These are phyloP conservation scores for Leersia perrieri DNA, from an alignment of 176 grass and related monocot genomes.

Conservation along the genomic window DNA sequence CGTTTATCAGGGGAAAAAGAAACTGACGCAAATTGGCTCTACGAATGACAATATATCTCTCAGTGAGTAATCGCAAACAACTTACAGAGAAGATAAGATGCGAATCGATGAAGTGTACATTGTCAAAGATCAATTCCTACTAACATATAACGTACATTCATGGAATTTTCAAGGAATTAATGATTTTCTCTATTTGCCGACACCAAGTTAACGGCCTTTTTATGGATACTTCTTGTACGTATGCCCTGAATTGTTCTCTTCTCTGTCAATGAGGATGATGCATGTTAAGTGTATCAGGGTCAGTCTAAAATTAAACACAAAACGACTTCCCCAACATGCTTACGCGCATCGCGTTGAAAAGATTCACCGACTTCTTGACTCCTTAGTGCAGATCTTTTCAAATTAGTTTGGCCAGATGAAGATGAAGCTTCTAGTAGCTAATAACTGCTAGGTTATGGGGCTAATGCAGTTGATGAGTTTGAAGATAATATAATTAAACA, in stretches of 20 bases:
- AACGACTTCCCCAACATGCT: neutral
- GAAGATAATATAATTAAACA: slow-evolving; percentile 5
- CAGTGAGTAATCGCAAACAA: neutral
- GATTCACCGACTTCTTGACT: slow-evolving; percentile 11
- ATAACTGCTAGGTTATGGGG: neutral
- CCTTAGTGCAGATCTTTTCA: neutral
- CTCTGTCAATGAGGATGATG: neutral
- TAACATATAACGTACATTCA: neutral
- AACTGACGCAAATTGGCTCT: neutral
- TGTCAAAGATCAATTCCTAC: neutral
- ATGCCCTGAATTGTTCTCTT: neutral
- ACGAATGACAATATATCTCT: neutral
- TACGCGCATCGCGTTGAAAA: neutral
- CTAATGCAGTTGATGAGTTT: neutral
- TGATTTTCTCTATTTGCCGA: neutral
- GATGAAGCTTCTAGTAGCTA: neutral
- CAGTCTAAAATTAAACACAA: neutral
- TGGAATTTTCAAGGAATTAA: neutral
- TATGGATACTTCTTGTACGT: neutral
- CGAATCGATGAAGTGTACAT: neutral
- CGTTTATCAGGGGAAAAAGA: neutral
- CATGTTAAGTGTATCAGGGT: neutral
- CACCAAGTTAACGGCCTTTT: neutral
- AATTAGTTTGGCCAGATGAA: no score
- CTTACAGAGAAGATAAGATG: neutral